phyloP scores from a whole-genome alignment of 1,139 yeast genomes.

The Kluyveromyces marxianus region DNA sequence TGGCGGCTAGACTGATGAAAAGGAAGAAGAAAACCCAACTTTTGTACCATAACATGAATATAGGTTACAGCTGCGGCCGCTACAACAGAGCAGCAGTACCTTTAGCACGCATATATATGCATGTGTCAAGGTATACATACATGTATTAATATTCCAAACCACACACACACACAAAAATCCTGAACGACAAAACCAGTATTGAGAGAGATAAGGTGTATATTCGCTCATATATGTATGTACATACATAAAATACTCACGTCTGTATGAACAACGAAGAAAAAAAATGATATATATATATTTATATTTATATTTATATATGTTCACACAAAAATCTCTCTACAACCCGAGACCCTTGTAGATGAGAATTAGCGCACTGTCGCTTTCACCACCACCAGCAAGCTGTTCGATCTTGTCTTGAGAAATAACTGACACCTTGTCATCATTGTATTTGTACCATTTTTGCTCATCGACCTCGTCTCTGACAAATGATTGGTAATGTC shows the following conservation, averaged over 20 bases:
- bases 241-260: too few species aligned
- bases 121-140: background rate
- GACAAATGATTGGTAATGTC: constrained; percentile 90
- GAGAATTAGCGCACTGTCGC: constrained; percentile 87
- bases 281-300: too few species aligned
- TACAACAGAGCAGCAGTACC: background rate
- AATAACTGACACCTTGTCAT: constrained; percentile 77
- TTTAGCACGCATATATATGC: background rate
- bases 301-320: background rate
- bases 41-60: too few species aligned
- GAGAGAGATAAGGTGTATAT: too few species aligned
- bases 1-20: background rate
- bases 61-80: background rate
- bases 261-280: too few species aligned
- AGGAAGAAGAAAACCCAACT: too few species aligned
- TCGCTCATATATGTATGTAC: too few species aligned
- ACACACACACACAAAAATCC: too few species aligned
- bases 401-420: constrained; percentile 72
- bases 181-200: too few species aligned
- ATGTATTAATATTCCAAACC: background rate
- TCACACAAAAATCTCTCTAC: background rate
- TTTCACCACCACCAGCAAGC: constrained; percentile 95
- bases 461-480: constrained; percentile 66
- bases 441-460: constrained; percentile 92
- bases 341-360: constrained; percentile 72